A percentile compares a stretch with the other conserved stretches of the same genome.
phyloP scores from a whole-genome alignment of 2,329 filamentous ascomycete genomes.

The Ophiostoma ulmi region DNA sequence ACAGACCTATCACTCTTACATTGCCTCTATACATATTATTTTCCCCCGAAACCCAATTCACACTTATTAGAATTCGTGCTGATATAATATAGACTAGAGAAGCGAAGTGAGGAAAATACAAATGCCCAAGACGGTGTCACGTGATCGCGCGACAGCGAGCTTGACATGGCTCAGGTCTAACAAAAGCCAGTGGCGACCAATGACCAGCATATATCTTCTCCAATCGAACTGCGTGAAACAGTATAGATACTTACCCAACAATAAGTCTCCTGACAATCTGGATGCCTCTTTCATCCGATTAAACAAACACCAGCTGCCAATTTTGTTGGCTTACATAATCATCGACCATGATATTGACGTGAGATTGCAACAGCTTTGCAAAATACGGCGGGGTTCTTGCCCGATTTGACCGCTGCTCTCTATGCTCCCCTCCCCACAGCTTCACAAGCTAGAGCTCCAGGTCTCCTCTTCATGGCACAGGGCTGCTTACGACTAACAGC shows the following conservation, averaged over 20 bases:
- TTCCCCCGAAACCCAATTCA: neutral
- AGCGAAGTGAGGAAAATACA: neutral
- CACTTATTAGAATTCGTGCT: neutral
- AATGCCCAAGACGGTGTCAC: neutral
- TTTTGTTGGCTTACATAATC: neutral
- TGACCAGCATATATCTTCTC: neutral
- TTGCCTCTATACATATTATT: neutral
- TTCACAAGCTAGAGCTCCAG: conserved; percentile 17
- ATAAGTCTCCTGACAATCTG: neutral
- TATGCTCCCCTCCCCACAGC: conserved; percentile 17
- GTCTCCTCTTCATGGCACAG: neutral
- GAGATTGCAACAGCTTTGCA: neutral
- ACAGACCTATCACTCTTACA: neutral
- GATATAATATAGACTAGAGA: neutral
- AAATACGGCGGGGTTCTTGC: conserved; percentile 8
- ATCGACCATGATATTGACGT: neutral
- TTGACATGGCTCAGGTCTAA: neutral
- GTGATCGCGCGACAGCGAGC: neutral
- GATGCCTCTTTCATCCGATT: neutral
- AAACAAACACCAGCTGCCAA: neutral
- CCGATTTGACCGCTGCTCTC: neutral
- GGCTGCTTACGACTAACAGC: neutral
- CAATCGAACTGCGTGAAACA: neutral
- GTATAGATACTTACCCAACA: neutral
- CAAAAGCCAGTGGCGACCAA: neutral